phyloP scores from a whole-genome alignment of 2,329 filamentous ascomycete genomes.

The Ophiostoma sp. region DNA sequence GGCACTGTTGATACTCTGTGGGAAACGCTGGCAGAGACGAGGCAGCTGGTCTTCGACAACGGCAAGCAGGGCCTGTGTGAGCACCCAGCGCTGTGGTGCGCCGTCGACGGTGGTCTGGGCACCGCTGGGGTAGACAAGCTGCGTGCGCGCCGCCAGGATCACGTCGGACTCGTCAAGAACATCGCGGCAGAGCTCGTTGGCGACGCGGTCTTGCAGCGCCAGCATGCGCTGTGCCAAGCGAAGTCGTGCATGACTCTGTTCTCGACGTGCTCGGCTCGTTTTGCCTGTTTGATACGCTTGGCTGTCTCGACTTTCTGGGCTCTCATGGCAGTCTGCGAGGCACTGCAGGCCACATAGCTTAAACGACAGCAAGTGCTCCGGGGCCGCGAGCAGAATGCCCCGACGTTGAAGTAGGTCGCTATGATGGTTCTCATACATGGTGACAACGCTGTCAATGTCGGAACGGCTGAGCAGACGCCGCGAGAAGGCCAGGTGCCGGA shows the following conservation, averaged over 20 bases:
- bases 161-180: conserved; percentile 60
- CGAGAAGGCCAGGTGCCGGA: conserved; percentile 55
- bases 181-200: conserved; percentile 45
- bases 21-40: conserved; percentile 37
- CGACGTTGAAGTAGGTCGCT: conserved; percentile 37
- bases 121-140: conserved; percentile 54
- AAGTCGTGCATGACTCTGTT: not conserved
- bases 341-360: conserved; percentile 56
- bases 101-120: conserved; percentile 45
- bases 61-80: conserved; percentile 38
- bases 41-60: conserved; percentile 38
- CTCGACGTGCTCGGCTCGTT: not conserved
- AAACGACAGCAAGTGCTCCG: conserved; percentile 61
- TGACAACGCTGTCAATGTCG: not conserved
- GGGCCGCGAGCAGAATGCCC: conserved; percentile 55
- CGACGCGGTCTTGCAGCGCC: conserved; percentile 45
- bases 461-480: conserved; percentile 40
- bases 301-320: conserved; percentile 13
- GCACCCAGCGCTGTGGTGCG: conserved; percentile 48
- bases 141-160: conserved; percentile 48
- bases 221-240: conserved; percentile 44
- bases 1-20: conserved; percentile 39
- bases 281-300: too few relatives aligned
- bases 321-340: conserved; percentile 41
- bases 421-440: conserved; percentile 27